Percentiles rank a stretch among this genome's conserved stretches.
Conservation (phyloP, 805 yeast species). For the Metschnikowia continentalis region DNA sequence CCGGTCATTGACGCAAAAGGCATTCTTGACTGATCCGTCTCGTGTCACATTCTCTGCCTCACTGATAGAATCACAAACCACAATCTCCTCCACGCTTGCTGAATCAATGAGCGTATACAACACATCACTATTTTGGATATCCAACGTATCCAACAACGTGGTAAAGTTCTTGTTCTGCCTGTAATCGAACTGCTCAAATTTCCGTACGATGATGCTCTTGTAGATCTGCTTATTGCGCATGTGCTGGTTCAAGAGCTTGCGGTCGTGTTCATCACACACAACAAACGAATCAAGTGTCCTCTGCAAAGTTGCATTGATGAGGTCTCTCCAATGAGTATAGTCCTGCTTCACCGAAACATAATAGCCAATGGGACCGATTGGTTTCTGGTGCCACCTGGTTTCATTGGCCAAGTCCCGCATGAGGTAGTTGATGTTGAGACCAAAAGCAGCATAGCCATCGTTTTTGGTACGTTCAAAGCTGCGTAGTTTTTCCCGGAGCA, state of each 20-base stretch:
- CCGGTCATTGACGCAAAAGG: slow-evolving; percentile 29
- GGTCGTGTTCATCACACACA: slow-evolving; percentile 62
- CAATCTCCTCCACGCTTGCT: slow-evolving; percentile 52
- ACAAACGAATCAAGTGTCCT: slow-evolving; percentile 57
- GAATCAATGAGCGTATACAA: slow-evolving; percentile 63
- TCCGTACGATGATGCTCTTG: slow-evolving; percentile 47
- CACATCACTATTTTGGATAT: slow-evolving; percentile 50
- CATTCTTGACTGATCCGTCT: slow-evolving; percentile 37
- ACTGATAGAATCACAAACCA: slow-evolving; percentile 48
- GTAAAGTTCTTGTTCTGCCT: slow-evolving; percentile 15
- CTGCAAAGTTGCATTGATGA: slow-evolving; percentile 55
- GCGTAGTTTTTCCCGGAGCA: slow-evolving; percentile 7
- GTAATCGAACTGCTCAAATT: slow-evolving; percentile 56
- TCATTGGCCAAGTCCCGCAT: slow-evolving; percentile 32
- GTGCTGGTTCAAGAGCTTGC: slow-evolving; percentile 28
- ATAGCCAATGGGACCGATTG: slow-evolving; percentile 80
- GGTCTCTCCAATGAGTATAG: slow-evolving; percentile 51
- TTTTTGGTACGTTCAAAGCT: slow-evolving; percentile 14
- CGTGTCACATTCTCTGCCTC: slow-evolving; percentile 45
- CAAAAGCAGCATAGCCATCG: slow-evolving; percentile 49
- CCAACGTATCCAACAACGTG: slow-evolving; percentile 59
- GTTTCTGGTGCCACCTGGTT: slow-evolving; percentile 39
- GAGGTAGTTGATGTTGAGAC: slow-evolving; percentile 38
- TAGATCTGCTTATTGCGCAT: slow-evolving; percentile 32
- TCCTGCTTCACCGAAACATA: slow-evolving; percentile 53